Base-by-base conservation (phyloP, 495 filamentous ascomycete species). In the Penicillium samsonianum region DNA sequence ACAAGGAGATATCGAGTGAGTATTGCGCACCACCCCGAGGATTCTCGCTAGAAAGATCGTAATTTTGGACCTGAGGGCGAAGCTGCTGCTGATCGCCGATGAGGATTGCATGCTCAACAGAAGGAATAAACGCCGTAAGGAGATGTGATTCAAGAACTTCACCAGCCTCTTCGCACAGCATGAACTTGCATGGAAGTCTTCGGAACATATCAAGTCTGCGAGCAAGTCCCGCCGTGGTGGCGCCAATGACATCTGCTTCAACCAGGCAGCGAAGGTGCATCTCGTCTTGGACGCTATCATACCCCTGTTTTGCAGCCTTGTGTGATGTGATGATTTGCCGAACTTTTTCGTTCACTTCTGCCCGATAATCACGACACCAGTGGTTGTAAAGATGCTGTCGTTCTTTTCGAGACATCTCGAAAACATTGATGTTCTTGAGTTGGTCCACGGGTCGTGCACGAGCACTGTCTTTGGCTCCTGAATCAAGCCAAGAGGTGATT, bases 61-160 rank as follows among this genome's bases (percentile, higher is more conserved):
- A 87, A 55, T 86, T 89, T 14, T 84, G 74, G 35, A 90, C 82
- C 53, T 85, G 81, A 4, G 90, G 90, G 5, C 87, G 80, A 8
- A 93, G 77, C 58, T 94, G 88, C 6, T 77, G 73, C 61, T 92
- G 89, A 64, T 94, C 90, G 0, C 90, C 89, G 56, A 94, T 92
- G 16, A 87, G 77, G 56, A 92, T 90, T 28, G 76, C 71, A 59
- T 93, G 90, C 62, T 93, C 83, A 5, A 91, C 68, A 0, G 80
- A 82, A 2, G 88, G 89, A 26, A 92, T 64, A 0, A 95, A 63
- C 1, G 88, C 82, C 0, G 87, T 83, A 8, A 93, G 72, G 0
- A 85, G 70, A 65, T 92, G 88, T 0, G 85, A 78, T 61, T 92
- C 89, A 25, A 92, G 69, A 0, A 93, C 87, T 59, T 92, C 88